phyloP scores from a whole-genome alignment of 805 yeast genomes.

The Maudiozyma barnettii region DNA sequence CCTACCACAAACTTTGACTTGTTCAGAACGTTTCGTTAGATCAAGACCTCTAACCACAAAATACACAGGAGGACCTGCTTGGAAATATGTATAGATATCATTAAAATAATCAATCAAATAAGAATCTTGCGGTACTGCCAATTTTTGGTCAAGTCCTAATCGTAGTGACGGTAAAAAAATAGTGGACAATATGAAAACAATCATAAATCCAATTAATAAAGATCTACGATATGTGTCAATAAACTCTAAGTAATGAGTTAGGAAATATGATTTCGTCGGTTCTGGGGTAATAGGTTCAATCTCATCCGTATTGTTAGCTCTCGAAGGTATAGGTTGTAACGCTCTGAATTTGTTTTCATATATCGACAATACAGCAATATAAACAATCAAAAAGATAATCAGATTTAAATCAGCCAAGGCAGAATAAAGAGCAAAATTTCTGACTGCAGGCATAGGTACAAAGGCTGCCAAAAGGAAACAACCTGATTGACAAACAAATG shows the following conservation, averaged over 20 bases:
- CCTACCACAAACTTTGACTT: conserved; percentile 75
- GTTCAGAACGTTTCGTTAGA: conserved; percentile 50
- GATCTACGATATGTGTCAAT: conserved; percentile 42
- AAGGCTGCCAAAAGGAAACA: conserved; percentile 71
- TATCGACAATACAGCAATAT: conserved; percentile 55
- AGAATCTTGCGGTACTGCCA: conserved; percentile 78
- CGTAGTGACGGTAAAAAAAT: conserved; percentile 58
- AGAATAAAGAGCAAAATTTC: conserved; percentile 84
- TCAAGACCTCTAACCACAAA: conserved; percentile 67
- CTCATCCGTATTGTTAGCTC: background rate
- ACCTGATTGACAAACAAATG: conserved; percentile 67
- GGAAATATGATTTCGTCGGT: conserved; percentile 6
- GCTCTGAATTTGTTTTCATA: conserved; percentile 12
- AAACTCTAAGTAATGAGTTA: conserved; percentile 42
- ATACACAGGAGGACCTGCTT: conserved; percentile 88
- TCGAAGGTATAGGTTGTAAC: background rate
- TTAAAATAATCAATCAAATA: conserved; percentile 73
- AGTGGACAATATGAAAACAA: conserved; percentile 61
- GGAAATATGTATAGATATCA: conserved; percentile 61
- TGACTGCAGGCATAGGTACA: conserved; percentile 93
- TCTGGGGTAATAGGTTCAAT: background rate
- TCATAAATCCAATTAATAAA: conserved; percentile 44
- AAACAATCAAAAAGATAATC: conserved; percentile 68
- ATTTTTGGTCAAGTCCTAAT: conserved; percentile 81
- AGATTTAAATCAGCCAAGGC: conserved; percentile 81